phyloP scores from a whole-genome alignment of 768 basidiomycete genomes.

The Mycena belliarum region DNA sequence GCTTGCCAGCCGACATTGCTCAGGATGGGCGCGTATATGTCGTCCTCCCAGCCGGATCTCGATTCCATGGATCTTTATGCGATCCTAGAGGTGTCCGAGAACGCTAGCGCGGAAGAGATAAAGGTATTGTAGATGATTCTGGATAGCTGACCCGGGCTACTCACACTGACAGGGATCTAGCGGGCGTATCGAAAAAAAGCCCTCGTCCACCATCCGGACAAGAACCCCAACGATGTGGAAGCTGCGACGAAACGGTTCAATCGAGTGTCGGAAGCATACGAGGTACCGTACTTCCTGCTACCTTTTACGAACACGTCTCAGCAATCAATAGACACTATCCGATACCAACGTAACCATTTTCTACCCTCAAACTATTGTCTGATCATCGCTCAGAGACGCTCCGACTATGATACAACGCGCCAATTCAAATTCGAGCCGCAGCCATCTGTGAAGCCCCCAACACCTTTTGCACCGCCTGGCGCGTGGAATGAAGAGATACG shows the following conservation, averaged over 20 bases:
- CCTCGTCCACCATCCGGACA: conserved; percentile 66
- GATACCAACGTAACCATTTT: conserved; percentile 6
- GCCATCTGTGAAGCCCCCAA: neutral
- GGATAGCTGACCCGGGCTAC: neutral
- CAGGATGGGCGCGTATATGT: conserved; percentile 3
- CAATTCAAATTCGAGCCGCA: neutral
- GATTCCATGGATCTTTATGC: conserved; percentile 26
- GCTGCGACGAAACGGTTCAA: conserved; percentile 71
- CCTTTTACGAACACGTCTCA: neutral
- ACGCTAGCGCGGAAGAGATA: conserved; percentile 23
- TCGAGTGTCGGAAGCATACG: conserved; percentile 74
- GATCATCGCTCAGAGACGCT: neutral
- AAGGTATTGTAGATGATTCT: conserved; percentile 22
- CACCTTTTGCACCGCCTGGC: conserved; percentile 2
- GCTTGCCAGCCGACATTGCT: too few relatives aligned
- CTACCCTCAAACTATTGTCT: neutral
- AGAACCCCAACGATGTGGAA: conserved; percentile 68
- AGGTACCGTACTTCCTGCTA: conserved; percentile 43
- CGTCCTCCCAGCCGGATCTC: neutral
- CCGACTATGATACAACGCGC: neutral
- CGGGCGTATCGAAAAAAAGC: conserved; percentile 66
- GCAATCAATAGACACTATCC: conserved; percentile 13
- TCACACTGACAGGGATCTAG: conserved; percentile 31
- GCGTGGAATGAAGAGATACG: conserved; percentile 2
- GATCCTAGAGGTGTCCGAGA: conserved; percentile 21